Evolutionary conservation across 2,329 filamentous ascomycete genomes (phyloP).

Genomic region (Verticillium nubilum): DNA sequence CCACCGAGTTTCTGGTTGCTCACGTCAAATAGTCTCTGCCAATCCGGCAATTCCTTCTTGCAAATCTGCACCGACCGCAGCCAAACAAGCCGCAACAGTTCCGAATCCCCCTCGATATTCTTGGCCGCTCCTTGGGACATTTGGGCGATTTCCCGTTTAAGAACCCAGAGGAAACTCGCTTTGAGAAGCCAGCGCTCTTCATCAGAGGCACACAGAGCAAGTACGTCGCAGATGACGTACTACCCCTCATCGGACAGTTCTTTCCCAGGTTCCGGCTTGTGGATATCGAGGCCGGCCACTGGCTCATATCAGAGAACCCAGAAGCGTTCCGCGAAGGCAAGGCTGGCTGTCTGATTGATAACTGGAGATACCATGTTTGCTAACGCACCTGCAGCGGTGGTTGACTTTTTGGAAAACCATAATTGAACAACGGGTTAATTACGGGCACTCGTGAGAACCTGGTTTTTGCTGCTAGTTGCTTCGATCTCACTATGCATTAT

Average conservation of each 20-base stretch:
- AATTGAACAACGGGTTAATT: background rate
- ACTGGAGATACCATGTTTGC: background rate
- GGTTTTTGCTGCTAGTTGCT: no score
- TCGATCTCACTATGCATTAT: no score
- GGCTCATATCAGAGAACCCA: constrained; percentile 85
- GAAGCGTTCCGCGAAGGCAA: constrained; percentile 70
- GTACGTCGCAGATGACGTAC: constrained; percentile 74
- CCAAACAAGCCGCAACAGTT: constrained; percentile 54
- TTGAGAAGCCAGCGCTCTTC: constrained; percentile 74
- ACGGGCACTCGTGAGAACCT: no score
- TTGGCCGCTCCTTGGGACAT: constrained; percentile 63
- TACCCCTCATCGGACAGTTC: constrained; percentile 75
- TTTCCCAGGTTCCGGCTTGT: constrained; percentile 71
- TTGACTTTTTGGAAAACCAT: constrained; percentile 22
- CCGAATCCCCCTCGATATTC: constrained; percentile 68
- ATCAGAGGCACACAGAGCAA: constrained; percentile 70
- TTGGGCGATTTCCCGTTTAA: constrained; percentile 88
- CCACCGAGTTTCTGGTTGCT: background rate
- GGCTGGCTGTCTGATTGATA: constrained; percentile 13
- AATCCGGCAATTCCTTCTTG: constrained; percentile 87
- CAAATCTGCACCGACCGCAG: constrained; percentile 64
- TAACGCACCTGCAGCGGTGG: constrained; percentile 19
- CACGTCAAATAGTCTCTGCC: constrained; percentile 48
- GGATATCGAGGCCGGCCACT: constrained; percentile 77
- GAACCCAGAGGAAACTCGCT: constrained; percentile 61